Evolutionary conservation across 129 eudicot genomes (phyloP).

Genomic region (Flaveria trinervia): DNA sequence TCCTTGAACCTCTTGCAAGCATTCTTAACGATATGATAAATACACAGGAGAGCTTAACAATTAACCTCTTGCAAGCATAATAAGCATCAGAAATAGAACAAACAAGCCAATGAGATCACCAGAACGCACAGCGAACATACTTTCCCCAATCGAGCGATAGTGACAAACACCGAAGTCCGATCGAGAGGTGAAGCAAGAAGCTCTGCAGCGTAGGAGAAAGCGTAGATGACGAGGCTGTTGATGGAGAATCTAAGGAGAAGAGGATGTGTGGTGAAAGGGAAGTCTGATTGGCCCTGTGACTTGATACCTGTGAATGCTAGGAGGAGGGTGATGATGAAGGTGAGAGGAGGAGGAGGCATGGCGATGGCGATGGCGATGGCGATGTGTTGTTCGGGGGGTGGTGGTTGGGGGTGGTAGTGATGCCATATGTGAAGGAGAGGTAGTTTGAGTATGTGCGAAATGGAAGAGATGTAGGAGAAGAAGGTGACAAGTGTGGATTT

Average conservation of each 20-base stretch:
- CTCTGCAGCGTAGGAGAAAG: not conserved
- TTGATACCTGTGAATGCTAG: not conserved
- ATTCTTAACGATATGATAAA: no score
- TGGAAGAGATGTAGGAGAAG: not conserved
- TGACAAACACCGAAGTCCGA: not conserved
- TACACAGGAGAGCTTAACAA: not conserved
- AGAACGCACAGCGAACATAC: slow-evolving; percentile 1
- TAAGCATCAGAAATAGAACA: not conserved
- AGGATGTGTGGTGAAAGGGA: slow-evolving; percentile 24
- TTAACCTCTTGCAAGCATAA: not conserved
- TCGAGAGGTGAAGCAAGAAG: not conserved
- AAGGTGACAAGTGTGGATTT: not conserved
- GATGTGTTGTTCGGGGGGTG: not conserved
- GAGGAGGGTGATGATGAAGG: not conserved
- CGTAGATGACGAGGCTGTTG: slow-evolving; percentile 10
- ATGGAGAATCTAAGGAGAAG: not conserved
- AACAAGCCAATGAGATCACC: not conserved
- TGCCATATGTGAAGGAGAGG: not conserved
- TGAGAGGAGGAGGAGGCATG: not conserved
- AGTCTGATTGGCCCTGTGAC: slow-evolving; percentile 2
- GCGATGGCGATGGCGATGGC: no score
- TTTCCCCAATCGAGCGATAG: not conserved
- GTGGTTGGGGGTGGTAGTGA: not conserved
- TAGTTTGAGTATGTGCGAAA: no score
- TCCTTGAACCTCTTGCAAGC: no score